A percentile compares a stretch with the other conserved stretches of the same genome.
Evolutionary conservation across 1,284 basidiomycete species (phyloP).

Genomic region (Leccinum ambiguum): DNA sequence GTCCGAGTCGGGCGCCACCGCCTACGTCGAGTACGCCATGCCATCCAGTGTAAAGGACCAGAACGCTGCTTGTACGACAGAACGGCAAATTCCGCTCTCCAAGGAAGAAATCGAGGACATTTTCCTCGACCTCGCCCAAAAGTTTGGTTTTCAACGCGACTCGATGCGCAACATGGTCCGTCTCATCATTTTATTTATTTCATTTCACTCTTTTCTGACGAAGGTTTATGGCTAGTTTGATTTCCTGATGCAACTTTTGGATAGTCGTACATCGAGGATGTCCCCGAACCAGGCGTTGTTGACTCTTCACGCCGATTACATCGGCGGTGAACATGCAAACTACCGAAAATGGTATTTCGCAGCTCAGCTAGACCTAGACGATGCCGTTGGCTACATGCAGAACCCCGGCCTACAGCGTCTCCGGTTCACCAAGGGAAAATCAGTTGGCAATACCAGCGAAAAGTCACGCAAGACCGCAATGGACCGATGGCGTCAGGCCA

Average conservation of each 20-base stretch:
- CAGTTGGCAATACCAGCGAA: constrained; percentile 50
- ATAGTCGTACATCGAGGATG: constrained; percentile 97
- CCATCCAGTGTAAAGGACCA: constrained; percentile 63
- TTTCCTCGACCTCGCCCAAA: constrained; percentile 96
- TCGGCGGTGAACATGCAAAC: constrained; percentile 96
- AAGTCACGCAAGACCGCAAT: constrained; percentile 89
- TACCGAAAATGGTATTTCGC: constrained; percentile 99
- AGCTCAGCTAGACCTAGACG: constrained; percentile 97
- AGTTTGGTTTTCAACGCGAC: constrained; percentile 97
- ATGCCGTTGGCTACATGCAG: constrained; percentile 91
- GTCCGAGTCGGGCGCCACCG: constrained; percentile 59
- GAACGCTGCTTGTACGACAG: constrained; percentile 92
- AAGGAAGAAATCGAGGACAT: constrained; percentile 99
- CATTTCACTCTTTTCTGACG: constrained; percentile 11
- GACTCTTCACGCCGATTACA: constrained; percentile 97
- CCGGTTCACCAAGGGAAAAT: constrained; percentile 56
- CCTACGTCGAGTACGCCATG: constrained; percentile 54
- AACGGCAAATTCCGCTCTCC: constrained; percentile 91
- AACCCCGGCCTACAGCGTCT: constrained; percentile 89
- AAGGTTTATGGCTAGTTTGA: constrained; percentile 65
- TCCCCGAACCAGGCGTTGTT: constrained; percentile 93
- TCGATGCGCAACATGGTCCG: constrained; percentile 88
- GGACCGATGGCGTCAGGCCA: constrained; percentile 95
- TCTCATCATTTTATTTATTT: constrained; percentile 3
- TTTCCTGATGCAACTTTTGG: constrained; percentile 97